phyloP scores from a whole-genome alignment of 1,284 basidiomycete species.

The Exobasidium rhododendri region DNA sequence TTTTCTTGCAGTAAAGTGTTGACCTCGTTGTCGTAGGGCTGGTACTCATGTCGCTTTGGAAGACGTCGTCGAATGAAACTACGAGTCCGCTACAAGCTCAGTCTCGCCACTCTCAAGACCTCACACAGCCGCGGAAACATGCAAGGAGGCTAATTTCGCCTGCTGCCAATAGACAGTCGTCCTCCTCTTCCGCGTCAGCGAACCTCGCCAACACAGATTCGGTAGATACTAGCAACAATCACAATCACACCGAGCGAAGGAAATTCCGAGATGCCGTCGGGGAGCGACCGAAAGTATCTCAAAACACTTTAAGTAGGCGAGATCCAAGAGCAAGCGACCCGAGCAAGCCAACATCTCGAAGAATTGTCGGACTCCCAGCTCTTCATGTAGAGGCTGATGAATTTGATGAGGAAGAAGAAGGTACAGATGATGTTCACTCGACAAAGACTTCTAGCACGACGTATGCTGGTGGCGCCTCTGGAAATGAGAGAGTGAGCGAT shows the following conservation, averaged over 20 bases:
- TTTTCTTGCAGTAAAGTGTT: no score
- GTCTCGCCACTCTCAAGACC: neutral
- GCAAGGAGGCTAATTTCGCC: slow-evolving; percentile 25
- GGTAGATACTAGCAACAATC: neutral
- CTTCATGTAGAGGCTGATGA: neutral
- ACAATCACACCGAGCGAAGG: neutral
- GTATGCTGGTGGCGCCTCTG: slow-evolving; percentile 36
- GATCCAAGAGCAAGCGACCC: slow-evolving; percentile 3
- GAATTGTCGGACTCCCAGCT: neutral
- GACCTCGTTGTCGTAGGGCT: no score
- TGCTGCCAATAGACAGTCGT: neutral
- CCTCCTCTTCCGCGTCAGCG: neutral
- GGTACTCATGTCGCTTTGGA: neutral
- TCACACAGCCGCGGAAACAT: slow-evolving; percentile 23
- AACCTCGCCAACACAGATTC: neutral
- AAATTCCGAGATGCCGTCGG: neutral
- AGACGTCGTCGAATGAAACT: neutral
- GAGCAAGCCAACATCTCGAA: neutral
- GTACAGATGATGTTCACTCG: neutral
- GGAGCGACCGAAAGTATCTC: neutral
- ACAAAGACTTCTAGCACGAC: slow-evolving; percentile 25
- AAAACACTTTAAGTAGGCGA: neutral
- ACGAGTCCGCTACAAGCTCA: neutral
- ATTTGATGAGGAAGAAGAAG: slow-evolving; percentile 1
- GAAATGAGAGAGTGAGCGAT: slow-evolving; percentile 20